These are phyloP conservation scores for Cladorrhinum sp. DNA, from an alignment of 2,329 filamentous ascomycete genomes.

Conservation along the genomic window DNA sequence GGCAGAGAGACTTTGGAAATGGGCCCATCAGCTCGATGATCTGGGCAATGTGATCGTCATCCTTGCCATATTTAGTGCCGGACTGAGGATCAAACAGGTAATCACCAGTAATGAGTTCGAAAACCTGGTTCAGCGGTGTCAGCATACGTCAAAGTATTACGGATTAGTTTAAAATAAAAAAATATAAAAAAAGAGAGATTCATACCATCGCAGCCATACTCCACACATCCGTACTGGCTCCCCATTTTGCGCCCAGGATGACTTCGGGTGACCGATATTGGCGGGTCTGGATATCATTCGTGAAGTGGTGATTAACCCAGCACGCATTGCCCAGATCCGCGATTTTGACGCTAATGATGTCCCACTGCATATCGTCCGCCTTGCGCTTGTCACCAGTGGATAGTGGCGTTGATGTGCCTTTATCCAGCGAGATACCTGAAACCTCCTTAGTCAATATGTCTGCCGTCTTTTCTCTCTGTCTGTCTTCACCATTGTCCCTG, in stretches of 20 bases:
- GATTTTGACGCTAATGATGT: constrained; percentile 97
- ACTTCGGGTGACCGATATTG: constrained; percentile 98
- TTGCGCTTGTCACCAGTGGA: constrained; percentile 62
- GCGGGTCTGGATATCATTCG: constrained; percentile 96
- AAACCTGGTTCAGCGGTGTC: constrained; percentile 59
- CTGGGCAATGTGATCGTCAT: constrained; percentile 98
- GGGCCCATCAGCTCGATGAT: constrained; percentile 95
- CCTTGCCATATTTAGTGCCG: constrained; percentile 97
- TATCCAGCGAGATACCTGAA: constrained; percentile 90
- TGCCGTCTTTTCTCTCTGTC: constrained; percentile 86
- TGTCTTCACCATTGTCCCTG: constrained; percentile 43
- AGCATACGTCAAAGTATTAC: no score
- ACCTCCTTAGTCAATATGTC: constrained; percentile 91
- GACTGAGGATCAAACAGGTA: constrained; percentile 98
- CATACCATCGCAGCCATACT: constrained; percentile 98
- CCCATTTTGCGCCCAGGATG: constrained; percentile 95
- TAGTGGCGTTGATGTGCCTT: constrained; percentile 46
- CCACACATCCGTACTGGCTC: constrained; percentile 98
- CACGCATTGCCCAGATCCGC: constrained; percentile 97
- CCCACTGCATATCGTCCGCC: constrained; percentile 56
- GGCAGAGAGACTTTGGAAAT: constrained; percentile 87
- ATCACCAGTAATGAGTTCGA: constrained; percentile 96
- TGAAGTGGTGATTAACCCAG: constrained; percentile 99
- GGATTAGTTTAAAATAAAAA: background rate
- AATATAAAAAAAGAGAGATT: background rate